phyloP scores from a whole-genome alignment of 2,329 filamentous ascomycete genomes.

The Paramyrothecium sp. region DNA sequence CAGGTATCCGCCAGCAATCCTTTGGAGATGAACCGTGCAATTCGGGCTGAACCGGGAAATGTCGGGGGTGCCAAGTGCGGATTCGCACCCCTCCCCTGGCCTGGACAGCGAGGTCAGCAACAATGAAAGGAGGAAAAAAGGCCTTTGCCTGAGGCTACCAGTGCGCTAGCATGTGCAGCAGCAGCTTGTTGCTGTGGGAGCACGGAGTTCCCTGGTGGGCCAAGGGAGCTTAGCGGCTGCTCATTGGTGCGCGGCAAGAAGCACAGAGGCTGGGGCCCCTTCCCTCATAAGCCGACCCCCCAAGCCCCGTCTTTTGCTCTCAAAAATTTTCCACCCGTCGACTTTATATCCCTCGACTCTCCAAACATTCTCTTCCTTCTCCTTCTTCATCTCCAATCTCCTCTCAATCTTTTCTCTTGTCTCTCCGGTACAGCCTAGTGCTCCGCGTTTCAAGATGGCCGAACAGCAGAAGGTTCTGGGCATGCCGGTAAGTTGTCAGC shows the following conservation, averaged over 20 bases:
- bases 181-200: slow-evolving; percentile 27
- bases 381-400: slow-evolving; percentile 52
- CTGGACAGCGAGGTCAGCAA: background rate
- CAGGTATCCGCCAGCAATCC: background rate
- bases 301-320: slow-evolving; percentile 50
- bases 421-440: slow-evolving; percentile 37
- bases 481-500: slow-evolving; percentile 59
- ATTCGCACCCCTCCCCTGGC: background rate
- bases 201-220: slow-evolving; percentile 3
- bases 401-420: slow-evolving; percentile 58
- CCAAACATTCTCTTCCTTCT: slow-evolving; percentile 37
- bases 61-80: background rate
- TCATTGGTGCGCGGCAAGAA: slow-evolving; percentile 9
- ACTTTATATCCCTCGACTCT: slow-evolving; percentile 42
- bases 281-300: no score
- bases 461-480: slow-evolving; percentile 59
- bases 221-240: background rate
- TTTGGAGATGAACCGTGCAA: background rate
- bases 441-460: slow-evolving; percentile 43
- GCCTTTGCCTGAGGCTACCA: slow-evolving; percentile 31
- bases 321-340: slow-evolving; percentile 43
- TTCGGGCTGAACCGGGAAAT: slow-evolving; percentile 1
- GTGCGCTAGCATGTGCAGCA: slow-evolving; percentile 8
- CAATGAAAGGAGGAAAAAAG: background rate
- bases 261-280: slow-evolving; percentile 14